Conservation (phyloP, 2,329 filamentous ascomycete species). For the Botryotinia globosa region DNA sequence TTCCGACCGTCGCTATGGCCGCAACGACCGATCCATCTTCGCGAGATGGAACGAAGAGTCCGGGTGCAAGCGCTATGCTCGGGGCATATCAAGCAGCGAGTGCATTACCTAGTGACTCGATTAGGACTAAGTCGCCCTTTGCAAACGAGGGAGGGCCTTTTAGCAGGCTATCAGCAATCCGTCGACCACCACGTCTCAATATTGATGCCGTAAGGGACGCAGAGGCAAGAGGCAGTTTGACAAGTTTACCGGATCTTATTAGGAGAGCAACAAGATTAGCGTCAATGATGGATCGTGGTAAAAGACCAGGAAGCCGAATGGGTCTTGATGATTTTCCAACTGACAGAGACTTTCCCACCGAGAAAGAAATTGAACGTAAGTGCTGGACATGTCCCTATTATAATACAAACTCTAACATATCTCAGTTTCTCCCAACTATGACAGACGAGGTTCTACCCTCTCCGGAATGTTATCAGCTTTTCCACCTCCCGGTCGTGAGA, state of each 20-base stretch:
- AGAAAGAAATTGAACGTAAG: slow-evolving; percentile 34
- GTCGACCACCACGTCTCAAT: slow-evolving; percentile 71
- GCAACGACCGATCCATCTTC: slow-evolving; percentile 24
- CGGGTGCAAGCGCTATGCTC: slow-evolving; percentile 47
- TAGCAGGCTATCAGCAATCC: slow-evolving; percentile 53
- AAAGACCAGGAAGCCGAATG: slow-evolving; percentile 58
- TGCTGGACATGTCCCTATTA: not conserved
- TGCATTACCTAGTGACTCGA: slow-evolving; percentile 22
- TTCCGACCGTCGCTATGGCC: slow-evolving; percentile 26
- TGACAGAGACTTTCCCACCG: slow-evolving; percentile 35
- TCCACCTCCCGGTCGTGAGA: slow-evolving; percentile 56
- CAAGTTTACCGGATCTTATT: slow-evolving; percentile 89
- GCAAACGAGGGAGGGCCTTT: slow-evolving; percentile 21
- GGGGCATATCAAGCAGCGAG: slow-evolving; percentile 50
- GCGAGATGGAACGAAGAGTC: slow-evolving; percentile 27
- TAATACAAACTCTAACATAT: not conserved
- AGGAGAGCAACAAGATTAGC: slow-evolving; percentile 82
- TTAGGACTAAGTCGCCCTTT: not conserved
- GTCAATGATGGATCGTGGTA: slow-evolving; percentile 82
- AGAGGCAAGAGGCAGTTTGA: slow-evolving; percentile 83
- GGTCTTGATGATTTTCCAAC: slow-evolving; percentile 51
- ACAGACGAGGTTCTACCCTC: slow-evolving; percentile 36
- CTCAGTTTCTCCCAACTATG: slow-evolving; percentile 13
- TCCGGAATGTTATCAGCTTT: slow-evolving; percentile 67
- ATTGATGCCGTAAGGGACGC: slow-evolving; percentile 78